A percentile compares a stretch with the other conserved stretches of the same genome.
Conservation (phyloP, 2,329 filamentous ascomycete genomes). For the Fusarium veterinarium region DNA sequence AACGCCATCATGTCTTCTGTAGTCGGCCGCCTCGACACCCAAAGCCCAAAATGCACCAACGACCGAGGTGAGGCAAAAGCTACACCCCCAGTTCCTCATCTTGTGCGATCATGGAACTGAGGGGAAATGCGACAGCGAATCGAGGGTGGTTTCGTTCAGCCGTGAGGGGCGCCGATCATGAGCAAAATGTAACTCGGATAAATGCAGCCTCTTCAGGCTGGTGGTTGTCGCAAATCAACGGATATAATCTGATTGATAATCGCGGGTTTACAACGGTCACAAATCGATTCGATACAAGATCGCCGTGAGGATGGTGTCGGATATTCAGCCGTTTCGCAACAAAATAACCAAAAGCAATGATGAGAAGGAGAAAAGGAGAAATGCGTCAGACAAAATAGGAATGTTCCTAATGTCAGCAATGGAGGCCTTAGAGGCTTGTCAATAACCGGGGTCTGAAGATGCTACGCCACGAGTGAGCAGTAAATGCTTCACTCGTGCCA, state of each 20-base stretch:
- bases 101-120: conserved; percentile 31
- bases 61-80: conserved; percentile 32
- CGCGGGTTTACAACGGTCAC: conserved; percentile 2
- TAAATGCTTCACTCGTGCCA: conserved; percentile 32
- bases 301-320: neutral
- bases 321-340: neutral
- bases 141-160: conserved; percentile 9
- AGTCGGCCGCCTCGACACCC: conserved; percentile 41
- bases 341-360: conserved; percentile 2
- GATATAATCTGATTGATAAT: neutral
- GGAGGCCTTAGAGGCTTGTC: conserved; percentile 41
- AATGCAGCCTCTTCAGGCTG: conserved; percentile 7
- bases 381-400: conserved; percentile 20
- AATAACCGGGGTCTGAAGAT: conserved; percentile 34
- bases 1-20: conserved; percentile 47
- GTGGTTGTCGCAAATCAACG: conserved; percentile 11
- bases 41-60: conserved; percentile 36
- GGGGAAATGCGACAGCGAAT: conserved; percentile 18
- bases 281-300: conserved; percentile 15
- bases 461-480: conserved; percentile 45
- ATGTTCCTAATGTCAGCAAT: conserved; percentile 42
- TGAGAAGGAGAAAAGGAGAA: conserved; percentile 20
- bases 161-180: conserved; percentile 25
- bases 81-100: conserved; percentile 42
- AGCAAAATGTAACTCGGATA: conserved; percentile 14